Percentiles rank a stretch among this genome's conserved stretches.
Conservation (phyloP, 331 rosid species). For the Acacia concinna region DNA sequence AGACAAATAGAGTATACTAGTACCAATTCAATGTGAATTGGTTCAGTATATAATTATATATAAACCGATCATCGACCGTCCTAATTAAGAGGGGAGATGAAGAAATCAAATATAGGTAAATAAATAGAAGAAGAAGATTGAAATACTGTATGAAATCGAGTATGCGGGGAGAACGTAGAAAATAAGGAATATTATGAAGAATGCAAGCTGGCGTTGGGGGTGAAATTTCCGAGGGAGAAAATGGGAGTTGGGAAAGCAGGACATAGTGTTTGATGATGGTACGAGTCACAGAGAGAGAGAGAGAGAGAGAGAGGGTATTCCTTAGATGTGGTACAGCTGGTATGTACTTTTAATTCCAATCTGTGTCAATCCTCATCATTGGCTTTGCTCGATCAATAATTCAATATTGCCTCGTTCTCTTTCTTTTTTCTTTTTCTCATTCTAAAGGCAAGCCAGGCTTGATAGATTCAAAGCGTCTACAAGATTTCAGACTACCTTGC, state of each 20-base stretch:
- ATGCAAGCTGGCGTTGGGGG: background rate
- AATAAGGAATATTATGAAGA: background rate
- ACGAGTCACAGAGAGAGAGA: too few species aligned
- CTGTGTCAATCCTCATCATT: slow-evolving; percentile 38
- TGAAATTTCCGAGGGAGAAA: background rate
- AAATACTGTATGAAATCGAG: too few species aligned
- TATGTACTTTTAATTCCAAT: background rate
- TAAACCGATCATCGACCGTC: too few species aligned
- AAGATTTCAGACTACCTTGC: too few species aligned
- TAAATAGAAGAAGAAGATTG: background rate
- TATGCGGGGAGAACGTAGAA: background rate
- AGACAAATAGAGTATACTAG: too few species aligned
- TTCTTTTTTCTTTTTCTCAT: too few species aligned
- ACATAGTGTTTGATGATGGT: background rate
- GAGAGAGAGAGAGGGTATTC: background rate
- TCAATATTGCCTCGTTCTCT: too few species aligned
- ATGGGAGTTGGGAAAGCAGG: background rate
- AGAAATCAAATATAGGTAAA: background rate
- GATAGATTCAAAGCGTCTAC: too few species aligned
- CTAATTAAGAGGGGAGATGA: too few species aligned
- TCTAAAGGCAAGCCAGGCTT: too few species aligned
- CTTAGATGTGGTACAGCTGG: slow-evolving; percentile 37
- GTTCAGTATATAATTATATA: too few species aligned
- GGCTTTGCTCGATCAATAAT: slow-evolving; percentile 11
- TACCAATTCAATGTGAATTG: background rate